A percentile compares a stretch with the other conserved stretches of the same genome.
Conservation (phyloP, 495 filamentous ascomycete species). For the Aspergillus affinis region DNA sequence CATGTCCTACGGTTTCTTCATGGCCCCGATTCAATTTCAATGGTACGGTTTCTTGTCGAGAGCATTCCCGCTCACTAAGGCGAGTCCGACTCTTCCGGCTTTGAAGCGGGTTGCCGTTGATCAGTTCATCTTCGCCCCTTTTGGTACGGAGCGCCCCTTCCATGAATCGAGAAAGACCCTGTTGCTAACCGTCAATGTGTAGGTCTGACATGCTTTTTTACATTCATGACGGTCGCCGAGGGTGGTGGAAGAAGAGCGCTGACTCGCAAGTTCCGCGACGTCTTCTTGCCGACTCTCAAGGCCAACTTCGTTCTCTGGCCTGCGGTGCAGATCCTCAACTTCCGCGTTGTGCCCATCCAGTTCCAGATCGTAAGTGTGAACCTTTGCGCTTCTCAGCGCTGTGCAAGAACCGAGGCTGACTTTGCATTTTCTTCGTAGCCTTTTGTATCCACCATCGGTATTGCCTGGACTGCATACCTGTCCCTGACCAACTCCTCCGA, state of each 20-base stretch:
- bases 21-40: slow-evolving; percentile 94
- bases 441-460: slow-evolving; percentile 94
- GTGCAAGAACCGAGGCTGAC: neutral
- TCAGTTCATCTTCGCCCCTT: slow-evolving; percentile 92
- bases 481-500: slow-evolving; percentile 90
- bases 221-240: slow-evolving; percentile 94
- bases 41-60: slow-evolving; percentile 91
- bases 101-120: slow-evolving; percentile 90
- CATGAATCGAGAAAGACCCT: neutral
- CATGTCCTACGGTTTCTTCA: slow-evolving; percentile 93
- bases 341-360: slow-evolving; percentile 89
- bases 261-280: slow-evolving; percentile 81
- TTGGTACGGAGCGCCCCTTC: slow-evolving; percentile 55
- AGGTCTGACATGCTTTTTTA: slow-evolving; percentile 89
- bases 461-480: slow-evolving; percentile 98
- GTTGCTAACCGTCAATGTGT: neutral
- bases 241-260: slow-evolving; percentile 84
- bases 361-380: slow-evolving; percentile 83
- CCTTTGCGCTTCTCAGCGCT: neutral
- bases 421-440: slow-evolving; percentile 56
- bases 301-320: slow-evolving; percentile 98
- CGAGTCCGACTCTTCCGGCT: slow-evolving; percentile 67
- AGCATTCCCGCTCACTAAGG: slow-evolving; percentile 81
- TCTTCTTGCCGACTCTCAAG: slow-evolving; percentile 91
- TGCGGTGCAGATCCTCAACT: slow-evolving; percentile 94